Base-by-base conservation (phyloP, 2,329 filamentous ascomycete genomes). In the Pleurostoma richardsiae region DNA sequence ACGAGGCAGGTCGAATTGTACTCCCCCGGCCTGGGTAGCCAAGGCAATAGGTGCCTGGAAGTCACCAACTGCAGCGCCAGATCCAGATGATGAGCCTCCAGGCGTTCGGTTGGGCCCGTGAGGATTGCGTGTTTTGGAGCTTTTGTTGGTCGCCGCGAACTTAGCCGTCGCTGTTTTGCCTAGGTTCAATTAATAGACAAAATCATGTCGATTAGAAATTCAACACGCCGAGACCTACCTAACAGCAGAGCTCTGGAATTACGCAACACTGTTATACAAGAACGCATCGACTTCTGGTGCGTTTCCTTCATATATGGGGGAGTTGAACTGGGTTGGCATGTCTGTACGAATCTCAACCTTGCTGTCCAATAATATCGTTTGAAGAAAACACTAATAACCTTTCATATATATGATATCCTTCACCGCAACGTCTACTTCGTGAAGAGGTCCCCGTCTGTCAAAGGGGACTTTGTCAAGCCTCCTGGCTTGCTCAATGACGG, bases 71-170 rank as follows among this genome's bases (percentile, higher is more conserved):
- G 80, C 82, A 0, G 83, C 82, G 0, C 71, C 83, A 0, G 83
- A 85, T 0, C 84, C 84, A 0, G 82, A 80, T 0, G 82, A 86
- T 0, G 83, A 86, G 41, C 84, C 83, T 1, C 83, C 83, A 0
- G 83, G 83, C 0, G 83, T 86, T 4, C 72, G 69, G 0, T 49
- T 51, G 0, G 63, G 48, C 49, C 75, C 65, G 49, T 78, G 75
- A 0, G 83, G 80, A 56, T 87, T 87, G 3, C 62, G 58, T 1
- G 80, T 82, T 43, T 69, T 69, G 2, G 74, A 69, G 0, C 81
- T 80, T n/a, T 67, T 60, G 2, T 68, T 70, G 0, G 73, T 79
- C 3, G 77, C 73, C 0, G 82, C 79, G 52, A 86, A 85, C 55
- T 86, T 80, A 0, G 83, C 83, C 0, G 82, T 86, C 0, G 74